Evolutionary conservation across 768 basidiomycete species (phyloP).

Genomic region (Lactarius tabidus): DNA sequence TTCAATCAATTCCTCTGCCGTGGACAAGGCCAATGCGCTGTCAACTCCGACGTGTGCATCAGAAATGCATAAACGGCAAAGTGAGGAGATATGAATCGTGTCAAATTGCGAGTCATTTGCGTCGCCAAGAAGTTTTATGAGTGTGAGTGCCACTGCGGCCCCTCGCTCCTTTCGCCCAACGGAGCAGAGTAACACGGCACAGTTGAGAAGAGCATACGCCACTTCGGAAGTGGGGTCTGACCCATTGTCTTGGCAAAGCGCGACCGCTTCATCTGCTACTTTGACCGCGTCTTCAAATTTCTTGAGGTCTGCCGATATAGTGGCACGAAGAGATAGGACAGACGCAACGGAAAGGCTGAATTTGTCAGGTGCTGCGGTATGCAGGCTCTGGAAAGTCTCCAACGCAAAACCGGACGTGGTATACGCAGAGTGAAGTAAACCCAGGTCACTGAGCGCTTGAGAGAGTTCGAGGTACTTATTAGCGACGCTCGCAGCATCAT

Average conservation of each 20-base stretch:
- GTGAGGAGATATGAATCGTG: constrained; percentile 3
- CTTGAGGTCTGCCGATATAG: constrained; percentile 7
- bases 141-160: constrained; percentile 6
- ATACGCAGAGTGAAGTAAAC: constrained; percentile 3
- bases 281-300: constrained; percentile 4
- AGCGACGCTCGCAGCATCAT: background rate
- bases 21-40: background rate
- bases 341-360: background rate
- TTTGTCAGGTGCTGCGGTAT: background rate
- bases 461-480: constrained; percentile 1
- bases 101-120: background rate
- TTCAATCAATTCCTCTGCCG: constrained; percentile 2
- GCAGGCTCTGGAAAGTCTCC: background rate
- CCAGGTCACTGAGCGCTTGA: constrained; percentile 18
- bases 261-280: constrained; percentile 1
- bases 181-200: constrained; percentile 5
- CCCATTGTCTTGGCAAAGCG: background rate
- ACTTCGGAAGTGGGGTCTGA: background rate
- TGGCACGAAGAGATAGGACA: constrained; percentile 4
- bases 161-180: constrained; percentile 4
- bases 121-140: background rate
- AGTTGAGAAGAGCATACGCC: background rate
- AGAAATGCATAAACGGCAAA: constrained; percentile 8
- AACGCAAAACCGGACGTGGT: constrained; percentile 1
- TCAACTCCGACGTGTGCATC: background rate